Evolutionary conservation across 441 rosid species (phyloP), one percentile per base, ranked within the genome.

Genomic region (Adansonia grandidieri): DNA sequence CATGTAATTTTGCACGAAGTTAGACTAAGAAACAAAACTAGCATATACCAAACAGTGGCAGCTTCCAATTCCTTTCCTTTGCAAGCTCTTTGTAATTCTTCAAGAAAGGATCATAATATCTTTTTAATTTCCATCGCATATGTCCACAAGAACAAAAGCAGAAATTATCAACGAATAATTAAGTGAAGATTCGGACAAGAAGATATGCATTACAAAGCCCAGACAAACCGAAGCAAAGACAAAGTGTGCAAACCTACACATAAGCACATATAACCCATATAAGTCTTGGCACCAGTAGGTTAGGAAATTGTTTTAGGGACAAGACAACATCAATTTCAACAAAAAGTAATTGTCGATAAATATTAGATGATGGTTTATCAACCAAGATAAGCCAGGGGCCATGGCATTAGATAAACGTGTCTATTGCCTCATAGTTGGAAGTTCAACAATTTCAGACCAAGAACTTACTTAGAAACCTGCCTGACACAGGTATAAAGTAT

Each of bases 101-200:
- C 92, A 92, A 78, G 85, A 95, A 88, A n/a, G 92, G 84, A 83
- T 95, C 98, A 45, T 95, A 95, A 73, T 95, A 95, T 19, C 98
- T 93, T 78, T 81, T 78, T 58, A 58, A 42, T 61, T 82, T 80
- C 22, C 62, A 82, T 51, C 73, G 54, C 63, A 84, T 63, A 75
- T 74, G 69, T 51, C 28, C 71, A 84, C 66, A 75, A 37, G 75
- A 53, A 77, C 68, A 44, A 44, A 44, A 54, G 54, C 6, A 66
- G 45, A 80, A 37, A 65, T 78, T 48, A 77, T 22, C 61, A 80
- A 68, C n/a, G 13, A 48, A 13, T 57, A 58, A 5, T 40, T 4
- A 63, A 72, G 50, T 20, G 48, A 48, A 10, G 4, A 37, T 2
- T 62, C 19, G 3, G 62, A 32, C 67, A 71, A 50, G 11, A 14